phyloP scores from a whole-genome alignment of 768 basidiomycete species.

The Leccinellum luteum region DNA sequence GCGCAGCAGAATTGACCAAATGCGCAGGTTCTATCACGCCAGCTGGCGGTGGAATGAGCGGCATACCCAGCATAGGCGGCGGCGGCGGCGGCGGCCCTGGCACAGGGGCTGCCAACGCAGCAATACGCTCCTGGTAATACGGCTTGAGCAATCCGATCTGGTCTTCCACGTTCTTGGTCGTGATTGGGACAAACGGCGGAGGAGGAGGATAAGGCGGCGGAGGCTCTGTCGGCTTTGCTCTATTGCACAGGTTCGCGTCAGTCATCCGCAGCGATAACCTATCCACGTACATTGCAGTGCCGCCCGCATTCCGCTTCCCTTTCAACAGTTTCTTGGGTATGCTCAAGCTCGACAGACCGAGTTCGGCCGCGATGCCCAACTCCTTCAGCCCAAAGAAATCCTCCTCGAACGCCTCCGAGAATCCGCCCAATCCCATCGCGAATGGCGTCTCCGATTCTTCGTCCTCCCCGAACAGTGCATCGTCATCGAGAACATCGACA shows the following conservation, averaged over 20 bases:
- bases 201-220: slow-evolving; percentile 85
- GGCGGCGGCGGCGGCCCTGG: slow-evolving; percentile 17
- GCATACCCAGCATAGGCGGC: slow-evolving; percentile 13
- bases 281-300: slow-evolving; percentile 47
- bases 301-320: slow-evolving; percentile 47
- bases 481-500: slow-evolving; percentile 47
- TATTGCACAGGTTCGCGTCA: slow-evolving; percentile 24
- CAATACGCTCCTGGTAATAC: slow-evolving; percentile 65
- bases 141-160: slow-evolving; percentile 84
- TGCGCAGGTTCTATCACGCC: slow-evolving; percentile 1
- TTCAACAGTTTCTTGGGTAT: slow-evolving; percentile 78
- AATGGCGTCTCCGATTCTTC: slow-evolving; percentile 66
- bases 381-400: slow-evolving; percentile 91
- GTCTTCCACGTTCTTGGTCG: slow-evolving; percentile 57
- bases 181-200: slow-evolving; percentile 74
- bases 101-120: slow-evolving; percentile 36
- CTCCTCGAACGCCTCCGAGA: slow-evolving; percentile 84
- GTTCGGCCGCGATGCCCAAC: slow-evolving; percentile 83
- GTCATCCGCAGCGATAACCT: neutral
- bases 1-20: neutral
- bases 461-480: slow-evolving; percentile 52
- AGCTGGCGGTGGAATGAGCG: slow-evolving; percentile 12
- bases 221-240: slow-evolving; percentile 67
- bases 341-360: slow-evolving; percentile 72
- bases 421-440: slow-evolving; percentile 70